These are phyloP conservation scores for Eucalyptus microcorys DNA, from an alignment of 345 rosid genomes.

Conservation along the genomic window DNA sequence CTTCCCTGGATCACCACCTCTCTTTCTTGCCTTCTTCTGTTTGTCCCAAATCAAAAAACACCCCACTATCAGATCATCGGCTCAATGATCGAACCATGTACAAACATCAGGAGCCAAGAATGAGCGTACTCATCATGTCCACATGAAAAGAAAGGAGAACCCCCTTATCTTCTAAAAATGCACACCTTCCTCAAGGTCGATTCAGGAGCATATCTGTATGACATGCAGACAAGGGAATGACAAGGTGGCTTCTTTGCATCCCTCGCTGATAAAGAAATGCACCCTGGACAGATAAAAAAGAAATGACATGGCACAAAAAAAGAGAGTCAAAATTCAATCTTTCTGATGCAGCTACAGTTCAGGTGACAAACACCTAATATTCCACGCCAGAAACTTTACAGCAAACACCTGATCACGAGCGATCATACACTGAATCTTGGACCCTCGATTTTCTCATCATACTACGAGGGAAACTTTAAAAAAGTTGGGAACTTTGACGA, in stretches of 20 bases:
- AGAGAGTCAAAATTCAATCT: background rate
- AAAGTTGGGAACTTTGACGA: background rate
- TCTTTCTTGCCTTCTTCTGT: constrained; percentile 12
- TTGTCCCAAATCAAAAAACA: background rate
- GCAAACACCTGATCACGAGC: background rate
- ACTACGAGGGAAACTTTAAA: too few species aligned
- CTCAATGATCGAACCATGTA: too few species aligned
- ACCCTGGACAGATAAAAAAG: background rate
- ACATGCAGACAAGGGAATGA: constrained; percentile 5
- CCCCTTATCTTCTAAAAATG: background rate
- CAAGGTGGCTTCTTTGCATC: background rate
- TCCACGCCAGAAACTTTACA: background rate
- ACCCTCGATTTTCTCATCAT: background rate
- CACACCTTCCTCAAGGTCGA: constrained; percentile 13
- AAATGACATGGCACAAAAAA: background rate
- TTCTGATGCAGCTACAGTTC: background rate
- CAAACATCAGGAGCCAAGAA: background rate
- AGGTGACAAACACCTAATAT: background rate
- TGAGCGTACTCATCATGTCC: background rate
- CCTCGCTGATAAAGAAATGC: background rate
- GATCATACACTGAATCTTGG: background rate
- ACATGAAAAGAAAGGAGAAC: background rate
- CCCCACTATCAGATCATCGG: background rate
- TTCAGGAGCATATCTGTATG: constrained; percentile 13
- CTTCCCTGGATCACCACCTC: constrained; percentile 9